These are phyloP conservation scores for Kodamaea neixiangensis DNA, from an alignment of 805 yeast species.

Conservation along the genomic window DNA sequence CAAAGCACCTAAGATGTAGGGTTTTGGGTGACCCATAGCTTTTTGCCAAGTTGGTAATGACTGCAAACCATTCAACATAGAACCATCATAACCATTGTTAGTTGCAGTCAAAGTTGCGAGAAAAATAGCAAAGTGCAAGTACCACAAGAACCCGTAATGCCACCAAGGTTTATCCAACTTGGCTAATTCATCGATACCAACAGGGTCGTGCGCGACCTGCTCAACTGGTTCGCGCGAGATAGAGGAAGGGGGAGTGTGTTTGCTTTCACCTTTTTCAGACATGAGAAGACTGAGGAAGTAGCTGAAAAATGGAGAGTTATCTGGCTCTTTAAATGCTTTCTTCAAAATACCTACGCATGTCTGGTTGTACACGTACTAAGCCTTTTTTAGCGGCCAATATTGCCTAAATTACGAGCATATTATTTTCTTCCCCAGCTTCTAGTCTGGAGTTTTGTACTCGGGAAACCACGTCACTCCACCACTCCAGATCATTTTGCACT, in stretches of 20 bases:
- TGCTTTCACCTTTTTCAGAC: background rate
- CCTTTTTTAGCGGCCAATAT: background rate
- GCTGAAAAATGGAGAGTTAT: background rate
- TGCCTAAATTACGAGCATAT: background rate
- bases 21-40: conserved; percentile 30
- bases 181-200: background rate
- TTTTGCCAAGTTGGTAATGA: conserved; percentile 42
- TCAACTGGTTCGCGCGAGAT: background rate
- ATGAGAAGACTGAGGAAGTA: background rate
- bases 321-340: background rate
- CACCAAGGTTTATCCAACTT: conserved; percentile 27
- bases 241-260: background rate
- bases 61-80: conserved; percentile 52
- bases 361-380: background rate
- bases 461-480: background rate
- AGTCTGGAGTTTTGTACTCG: background rate
- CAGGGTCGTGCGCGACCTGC: background rate
- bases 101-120: conserved; percentile 49
- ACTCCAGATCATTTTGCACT: background rate
- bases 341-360: background rate
- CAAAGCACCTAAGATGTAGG: conserved; percentile 25
- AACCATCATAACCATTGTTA: conserved; percentile 33
- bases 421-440: background rate
- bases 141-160: conserved; percentile 37
- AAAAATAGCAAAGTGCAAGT: conserved; percentile 39